Evolutionary conservation across 139 green algal species (phyloP).

Genomic region (Tetratostichococcus sp.): DNA sequence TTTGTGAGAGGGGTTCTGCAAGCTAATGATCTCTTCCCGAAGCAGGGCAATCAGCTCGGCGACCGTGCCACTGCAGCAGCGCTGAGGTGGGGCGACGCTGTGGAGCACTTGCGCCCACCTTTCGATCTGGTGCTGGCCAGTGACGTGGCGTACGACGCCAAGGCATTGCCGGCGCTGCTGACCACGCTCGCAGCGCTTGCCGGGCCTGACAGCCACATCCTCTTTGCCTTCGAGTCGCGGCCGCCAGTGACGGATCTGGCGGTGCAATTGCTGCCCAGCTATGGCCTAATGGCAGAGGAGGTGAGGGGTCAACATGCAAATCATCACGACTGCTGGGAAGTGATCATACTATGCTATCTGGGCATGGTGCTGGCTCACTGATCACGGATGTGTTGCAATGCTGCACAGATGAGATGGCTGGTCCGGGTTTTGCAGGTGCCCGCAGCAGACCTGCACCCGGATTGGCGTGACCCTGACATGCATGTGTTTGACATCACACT

Average conservation of each 20-base stretch:
- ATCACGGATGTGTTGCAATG: too few species aligned
- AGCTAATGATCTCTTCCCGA: too few species aligned
- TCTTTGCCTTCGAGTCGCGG: constrained; percentile 23
- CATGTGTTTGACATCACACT: constrained; percentile 18
- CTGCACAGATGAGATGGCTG: too few species aligned
- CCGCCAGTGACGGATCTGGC: background rate
- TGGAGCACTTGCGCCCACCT: constrained; percentile 3
- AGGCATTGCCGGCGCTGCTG: constrained; percentile 21
- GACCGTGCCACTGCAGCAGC: background rate
- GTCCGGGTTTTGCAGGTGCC: too few species aligned
- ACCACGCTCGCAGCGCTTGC: constrained; percentile 13
- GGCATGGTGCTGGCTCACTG: too few species aligned
- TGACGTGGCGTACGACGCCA: constrained; percentile 33
- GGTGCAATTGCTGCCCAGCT: background rate
- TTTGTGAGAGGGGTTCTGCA: too few species aligned
- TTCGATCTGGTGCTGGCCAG: constrained; percentile 42
- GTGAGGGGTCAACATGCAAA: too few species aligned
- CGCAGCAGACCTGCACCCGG: constrained; percentile 26
- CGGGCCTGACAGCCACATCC: background rate
- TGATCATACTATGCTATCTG: too few species aligned
- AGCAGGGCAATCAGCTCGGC: constrained; percentile 17
- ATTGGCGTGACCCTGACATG: constrained; percentile 37
- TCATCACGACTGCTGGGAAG: too few species aligned
- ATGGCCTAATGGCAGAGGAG: background rate
- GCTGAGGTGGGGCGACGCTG: constrained; percentile 26